A percentile compares a stretch with the other conserved stretches of the same genome.
Evolutionary conservation across 106 monocot species (phyloP).

Genomic region (Acanthochlamys bracteata): DNA sequence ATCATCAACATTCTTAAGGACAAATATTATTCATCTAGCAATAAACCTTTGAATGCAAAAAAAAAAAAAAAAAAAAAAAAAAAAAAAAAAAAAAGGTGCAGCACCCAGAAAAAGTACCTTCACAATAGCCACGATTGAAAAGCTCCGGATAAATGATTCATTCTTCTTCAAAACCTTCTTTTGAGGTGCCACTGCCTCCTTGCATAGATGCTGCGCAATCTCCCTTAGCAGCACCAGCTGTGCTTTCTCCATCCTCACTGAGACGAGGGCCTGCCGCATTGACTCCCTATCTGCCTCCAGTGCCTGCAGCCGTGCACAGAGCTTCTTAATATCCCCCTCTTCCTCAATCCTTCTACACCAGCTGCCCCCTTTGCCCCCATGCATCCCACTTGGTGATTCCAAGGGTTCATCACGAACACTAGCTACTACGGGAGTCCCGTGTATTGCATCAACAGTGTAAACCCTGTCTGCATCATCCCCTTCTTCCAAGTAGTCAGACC

Average conservation of each 20-base stretch:
- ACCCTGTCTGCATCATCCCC: slow-evolving; percentile 28
- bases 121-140: slow-evolving; percentile 27
- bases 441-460: slow-evolving; percentile 43
- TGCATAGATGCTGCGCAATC: slow-evolving; percentile 64
- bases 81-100: background rate
- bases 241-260: slow-evolving; percentile 56
- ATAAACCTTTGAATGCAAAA: background rate
- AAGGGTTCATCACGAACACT: slow-evolving; percentile 5
- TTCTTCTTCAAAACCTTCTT: slow-evolving; percentile 33
- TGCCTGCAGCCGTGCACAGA: slow-evolving; percentile 55
- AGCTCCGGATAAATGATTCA: slow-evolving; percentile 12
- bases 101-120: slow-evolving; percentile 29
- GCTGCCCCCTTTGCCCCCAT: background rate
- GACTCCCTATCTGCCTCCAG: slow-evolving; percentile 74
- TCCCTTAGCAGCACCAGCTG: slow-evolving; percentile 58
- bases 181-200: slow-evolving; percentile 29
- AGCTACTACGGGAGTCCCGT: slow-evolving; percentile 5
- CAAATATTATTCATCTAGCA: no score
- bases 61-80: no score
- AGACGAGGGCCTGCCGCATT: slow-evolving; percentile 43
- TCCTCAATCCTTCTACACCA: slow-evolving; percentile 7
- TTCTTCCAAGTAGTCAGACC: slow-evolving; percentile 2
- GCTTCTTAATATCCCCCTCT: slow-evolving; percentile 30
- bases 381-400: background rate
- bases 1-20: no score